These are phyloP conservation scores for Bremia lactucae DNA, from an alignment of 352 stramenopile genomes.

Conservation along the genomic window DNA sequence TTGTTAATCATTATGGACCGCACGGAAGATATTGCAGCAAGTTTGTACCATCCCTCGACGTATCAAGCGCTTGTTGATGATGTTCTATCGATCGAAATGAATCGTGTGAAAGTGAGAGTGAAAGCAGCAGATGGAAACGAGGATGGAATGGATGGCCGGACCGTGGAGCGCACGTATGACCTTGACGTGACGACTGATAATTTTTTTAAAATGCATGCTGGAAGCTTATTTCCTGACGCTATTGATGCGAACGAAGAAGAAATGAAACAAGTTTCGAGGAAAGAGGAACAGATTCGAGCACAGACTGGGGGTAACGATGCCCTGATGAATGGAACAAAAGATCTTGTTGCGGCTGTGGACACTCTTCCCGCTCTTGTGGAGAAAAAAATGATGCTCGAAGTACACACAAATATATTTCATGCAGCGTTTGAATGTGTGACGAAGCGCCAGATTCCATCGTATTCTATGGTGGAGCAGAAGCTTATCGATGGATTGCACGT, in stretches of 20 bases:
- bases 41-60: slow-evolving; percentile 91
- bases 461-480: slow-evolving; percentile 80
- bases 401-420: slow-evolving; percentile 85
- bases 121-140: slow-evolving; percentile 38
- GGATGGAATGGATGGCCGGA: slow-evolving; percentile 14
- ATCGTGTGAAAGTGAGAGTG: slow-evolving; percentile 90
- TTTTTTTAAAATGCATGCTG: slow-evolving; percentile 73
- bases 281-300: slow-evolving; percentile 75
- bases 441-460: slow-evolving; percentile 68
- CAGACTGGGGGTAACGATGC: slow-evolving; percentile 57
- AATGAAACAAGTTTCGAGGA: slow-evolving; percentile 80
- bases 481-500: slow-evolving; percentile 71
- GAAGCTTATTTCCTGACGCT: slow-evolving; percentile 65
- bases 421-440: slow-evolving; percentile 71
- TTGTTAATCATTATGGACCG: slow-evolving; percentile 96
- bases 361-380: slow-evolving; percentile 71
- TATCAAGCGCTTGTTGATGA: slow-evolving; percentile 94
- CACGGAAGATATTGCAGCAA: slow-evolving; percentile 92
- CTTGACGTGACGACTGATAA: slow-evolving; percentile 73
- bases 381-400: slow-evolving; percentile 85
- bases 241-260: slow-evolving; percentile 84
- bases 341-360: slow-evolving; percentile 74
- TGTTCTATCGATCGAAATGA: slow-evolving; percentile 91
- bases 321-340: slow-evolving; percentile 69
- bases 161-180: slow-evolving; percentile 64